Conservation (phyloP, 495 filamentous ascomycete species). For the Cercophora newfieldiana region DNA sequence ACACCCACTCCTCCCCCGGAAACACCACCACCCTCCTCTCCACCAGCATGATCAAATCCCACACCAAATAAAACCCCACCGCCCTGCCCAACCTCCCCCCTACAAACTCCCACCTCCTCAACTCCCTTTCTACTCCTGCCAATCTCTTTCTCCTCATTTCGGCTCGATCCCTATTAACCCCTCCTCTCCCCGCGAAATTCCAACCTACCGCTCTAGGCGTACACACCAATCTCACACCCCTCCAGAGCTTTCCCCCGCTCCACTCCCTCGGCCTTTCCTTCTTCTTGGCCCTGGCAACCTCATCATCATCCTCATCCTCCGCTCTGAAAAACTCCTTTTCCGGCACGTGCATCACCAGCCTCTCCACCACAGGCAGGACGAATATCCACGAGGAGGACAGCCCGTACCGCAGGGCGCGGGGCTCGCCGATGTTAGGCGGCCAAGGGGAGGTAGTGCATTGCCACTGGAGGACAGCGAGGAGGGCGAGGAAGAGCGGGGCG, state of each 20-base stretch:
- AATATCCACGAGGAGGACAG: conserved; percentile 22
- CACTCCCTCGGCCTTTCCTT: conserved; percentile 5
- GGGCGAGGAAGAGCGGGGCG: conserved; percentile 2
- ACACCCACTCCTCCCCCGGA: neutral
- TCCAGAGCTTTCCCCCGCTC: conserved; percentile 12
- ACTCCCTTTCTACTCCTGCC: neutral
- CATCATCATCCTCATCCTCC: neutral
- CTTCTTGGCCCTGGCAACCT: neutral
- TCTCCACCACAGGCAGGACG: conserved; percentile 14
- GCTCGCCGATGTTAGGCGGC: conserved; percentile 19
- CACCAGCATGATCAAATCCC: conserved; percentile 17
- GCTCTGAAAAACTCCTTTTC: conserved; percentile 21
- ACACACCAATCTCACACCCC: conserved; percentile 7
- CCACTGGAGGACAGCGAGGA: conserved; percentile 17
- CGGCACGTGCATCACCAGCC: conserved; percentile 15
- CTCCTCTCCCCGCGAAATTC: conserved; percentile 20
- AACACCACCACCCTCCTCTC: neutral
- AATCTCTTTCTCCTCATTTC: neutral
- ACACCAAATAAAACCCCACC: conserved; percentile 14
- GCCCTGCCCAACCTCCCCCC: neutral
- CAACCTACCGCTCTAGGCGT: conserved; percentile 26
- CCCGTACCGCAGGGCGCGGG: conserved; percentile 20
- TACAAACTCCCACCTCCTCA: neutral
- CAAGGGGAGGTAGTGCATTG: conserved; percentile 15
- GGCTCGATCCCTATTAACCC: conserved; percentile 10